Conservation (phyloP, 225 moss, liverwort and hornwort species). For the Thuidium tamariscinum region DNA sequence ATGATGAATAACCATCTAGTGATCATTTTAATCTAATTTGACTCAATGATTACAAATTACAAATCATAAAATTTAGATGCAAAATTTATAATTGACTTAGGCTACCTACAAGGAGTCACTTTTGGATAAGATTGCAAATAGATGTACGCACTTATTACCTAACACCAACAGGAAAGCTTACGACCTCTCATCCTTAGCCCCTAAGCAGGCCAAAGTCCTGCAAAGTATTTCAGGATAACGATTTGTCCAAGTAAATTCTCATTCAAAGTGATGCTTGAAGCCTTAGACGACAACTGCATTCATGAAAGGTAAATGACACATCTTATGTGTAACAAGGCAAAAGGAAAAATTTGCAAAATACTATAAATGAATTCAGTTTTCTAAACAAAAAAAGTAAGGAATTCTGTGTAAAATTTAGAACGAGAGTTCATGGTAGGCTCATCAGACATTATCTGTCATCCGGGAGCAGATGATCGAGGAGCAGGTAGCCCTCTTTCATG, state of each 20-base stretch:
- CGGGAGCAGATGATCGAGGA: rapidly evolving
- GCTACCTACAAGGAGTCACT: background rate
- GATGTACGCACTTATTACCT: too few relatives aligned
- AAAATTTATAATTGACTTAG: background rate
- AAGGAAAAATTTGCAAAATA: too few relatives aligned
- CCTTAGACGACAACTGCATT: too few relatives aligned
- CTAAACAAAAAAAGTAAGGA: background rate
- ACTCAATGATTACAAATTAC: background rate
- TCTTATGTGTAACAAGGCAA: too few relatives aligned
- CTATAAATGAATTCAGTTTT: background rate
- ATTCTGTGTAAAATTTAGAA: background rate
- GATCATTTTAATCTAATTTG: background rate
- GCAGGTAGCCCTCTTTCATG: background rate
- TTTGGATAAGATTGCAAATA: background rate
- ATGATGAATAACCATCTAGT: background rate
- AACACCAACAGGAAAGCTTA: too few relatives aligned
- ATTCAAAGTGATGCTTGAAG: too few relatives aligned
- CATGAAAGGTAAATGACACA: too few relatives aligned
- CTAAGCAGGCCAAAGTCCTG: too few relatives aligned
- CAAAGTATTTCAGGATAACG: too few relatives aligned
- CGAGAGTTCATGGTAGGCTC: background rate
- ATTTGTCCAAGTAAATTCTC: too few relatives aligned
- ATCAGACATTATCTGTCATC: rapidly evolving
- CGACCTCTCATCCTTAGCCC: too few relatives aligned
- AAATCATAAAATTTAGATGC: too few relatives aligned